Conservation (phyloP, 495 filamentous ascomycete species). For the Penicillium crystallinum region DNA sequence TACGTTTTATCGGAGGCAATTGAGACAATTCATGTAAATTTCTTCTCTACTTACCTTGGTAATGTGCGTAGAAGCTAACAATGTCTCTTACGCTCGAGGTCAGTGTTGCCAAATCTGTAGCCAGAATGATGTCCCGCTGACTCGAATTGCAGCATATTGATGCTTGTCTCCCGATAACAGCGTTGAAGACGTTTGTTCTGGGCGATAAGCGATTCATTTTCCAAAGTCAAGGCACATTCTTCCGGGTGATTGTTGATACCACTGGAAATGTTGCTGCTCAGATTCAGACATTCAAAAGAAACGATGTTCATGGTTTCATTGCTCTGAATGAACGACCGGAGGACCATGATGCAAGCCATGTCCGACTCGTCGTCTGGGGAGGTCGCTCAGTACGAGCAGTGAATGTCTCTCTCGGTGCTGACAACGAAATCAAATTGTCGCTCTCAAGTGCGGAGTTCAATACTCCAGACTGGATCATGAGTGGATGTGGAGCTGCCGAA, state of each 20-base stretch:
- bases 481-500: conserved; percentile 46
- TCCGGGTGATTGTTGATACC: conserved; percentile 33
- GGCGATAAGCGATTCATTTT: conserved; percentile 26
- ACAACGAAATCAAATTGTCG: conserved; percentile 5
- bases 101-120: conserved; percentile 13
- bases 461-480: conserved; percentile 78
- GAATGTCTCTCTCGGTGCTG: conserved; percentile 20
- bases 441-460: conserved; percentile 32
- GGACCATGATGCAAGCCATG: conserved; percentile 17
- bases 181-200: conserved; percentile 30
- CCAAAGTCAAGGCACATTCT: conserved; percentile 38
- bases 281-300: conserved; percentile 34
- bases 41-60: not conserved
- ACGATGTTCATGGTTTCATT: conserved; percentile 41
- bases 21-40: conserved; percentile 5
- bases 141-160: conserved; percentile 36
- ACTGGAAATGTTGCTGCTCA: conserved; percentile 29
- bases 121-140: conserved; percentile 6
- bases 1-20: not conserved
- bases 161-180: conserved; percentile 44
- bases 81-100: conserved; percentile 39
- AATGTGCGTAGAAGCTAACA: conserved; percentile 14
- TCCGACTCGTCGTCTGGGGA: conserved; percentile 65
- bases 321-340: conserved; percentile 15
- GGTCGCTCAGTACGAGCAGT: conserved; percentile 66